phyloP scores from a whole-genome alignment of 495 filamentous ascomycete genomes.

The Diplogelasinospora grovesii region DNA sequence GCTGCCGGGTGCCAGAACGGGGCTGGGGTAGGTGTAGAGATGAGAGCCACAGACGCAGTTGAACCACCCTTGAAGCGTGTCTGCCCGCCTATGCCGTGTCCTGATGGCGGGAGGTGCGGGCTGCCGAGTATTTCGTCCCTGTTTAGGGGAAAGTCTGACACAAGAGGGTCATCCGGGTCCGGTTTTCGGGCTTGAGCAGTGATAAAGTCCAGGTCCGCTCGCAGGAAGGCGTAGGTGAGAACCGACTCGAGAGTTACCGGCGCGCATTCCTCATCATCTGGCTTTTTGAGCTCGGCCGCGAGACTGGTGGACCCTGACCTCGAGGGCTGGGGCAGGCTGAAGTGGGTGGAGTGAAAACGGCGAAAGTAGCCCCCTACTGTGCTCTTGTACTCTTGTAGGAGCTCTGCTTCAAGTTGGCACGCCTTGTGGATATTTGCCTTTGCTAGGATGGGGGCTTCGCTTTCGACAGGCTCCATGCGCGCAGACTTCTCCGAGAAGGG shows the following conservation, averaged over 20 bases:
- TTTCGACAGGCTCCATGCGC: slow-evolving; percentile 20
- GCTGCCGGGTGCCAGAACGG: slow-evolving; percentile 93
- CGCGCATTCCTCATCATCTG: too few species aligned
- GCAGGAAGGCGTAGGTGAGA: slow-evolving; percentile 84
- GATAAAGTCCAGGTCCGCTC: slow-evolving; percentile 88
- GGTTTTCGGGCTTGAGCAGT: slow-evolving; percentile 71
- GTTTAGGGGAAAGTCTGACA: slow-evolving; percentile 69
- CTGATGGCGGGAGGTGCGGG: slow-evolving; percentile 48
- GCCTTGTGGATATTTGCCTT: slow-evolving; percentile 37
- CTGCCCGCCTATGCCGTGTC: slow-evolving; percentile 57
- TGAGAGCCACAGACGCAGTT: slow-evolving; percentile 80
- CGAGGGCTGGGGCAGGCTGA: slow-evolving; percentile 24
- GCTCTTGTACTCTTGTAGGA: slow-evolving; percentile 72
- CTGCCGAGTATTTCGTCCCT: slow-evolving; percentile 69
- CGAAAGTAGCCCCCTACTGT: slow-evolving; percentile 92
- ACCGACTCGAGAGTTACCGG: slow-evolving; percentile 52
- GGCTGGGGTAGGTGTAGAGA: slow-evolving; percentile 81
- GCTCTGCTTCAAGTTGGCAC: slow-evolving; percentile 53
- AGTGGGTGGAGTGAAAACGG: slow-evolving; percentile 71
- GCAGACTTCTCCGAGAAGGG: slow-evolving; percentile 20
- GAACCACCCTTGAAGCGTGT: slow-evolving; percentile 84
- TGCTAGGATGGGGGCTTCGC: slow-evolving; percentile 24
- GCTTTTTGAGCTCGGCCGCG: too few species aligned
- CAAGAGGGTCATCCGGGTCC: slow-evolving; percentile 58
- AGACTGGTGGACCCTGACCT: slow-evolving; percentile 7